phyloP scores from a whole-genome alignment of 768 basidiomycete species.

The Boletellus ananiceps region DNA sequence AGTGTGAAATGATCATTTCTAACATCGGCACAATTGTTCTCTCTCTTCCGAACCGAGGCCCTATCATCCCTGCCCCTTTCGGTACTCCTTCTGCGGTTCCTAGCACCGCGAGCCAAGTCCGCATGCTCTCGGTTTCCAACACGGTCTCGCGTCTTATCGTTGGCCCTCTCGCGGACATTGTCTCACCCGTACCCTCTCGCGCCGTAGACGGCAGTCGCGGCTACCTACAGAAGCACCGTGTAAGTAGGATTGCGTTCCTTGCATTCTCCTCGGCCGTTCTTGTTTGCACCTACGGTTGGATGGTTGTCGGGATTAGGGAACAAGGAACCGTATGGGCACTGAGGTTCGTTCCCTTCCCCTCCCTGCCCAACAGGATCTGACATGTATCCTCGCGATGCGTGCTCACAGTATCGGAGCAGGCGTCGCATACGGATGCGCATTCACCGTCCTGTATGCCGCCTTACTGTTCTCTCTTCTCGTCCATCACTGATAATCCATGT shows the following conservation, averaged over 20 bases:
- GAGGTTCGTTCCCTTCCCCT: conserved; percentile 41
- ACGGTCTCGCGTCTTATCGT: conserved; percentile 63
- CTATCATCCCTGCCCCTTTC: conserved; percentile 4
- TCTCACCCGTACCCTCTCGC: conserved; percentile 57
- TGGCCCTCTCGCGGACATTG: conserved; percentile 67
- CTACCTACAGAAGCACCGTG: conserved; percentile 40
- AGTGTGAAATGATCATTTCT: conserved; percentile 81
- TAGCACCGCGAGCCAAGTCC: conserved; percentile 61
- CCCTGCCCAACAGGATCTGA: background rate
- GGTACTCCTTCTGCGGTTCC: conserved; percentile 27
- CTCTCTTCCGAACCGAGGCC: conserved; percentile 44
- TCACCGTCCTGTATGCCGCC: conserved; percentile 61
- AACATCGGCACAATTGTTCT: conserved; percentile 76
- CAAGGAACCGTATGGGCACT: conserved; percentile 62
- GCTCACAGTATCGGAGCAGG: conserved; percentile 56
- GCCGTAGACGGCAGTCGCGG: conserved; percentile 29
- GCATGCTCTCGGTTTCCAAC: conserved; percentile 64
- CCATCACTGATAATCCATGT: background rate
- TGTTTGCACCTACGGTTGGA: conserved; percentile 51
- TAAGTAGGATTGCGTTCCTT: conserved; percentile 64
- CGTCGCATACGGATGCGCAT: conserved; percentile 62
- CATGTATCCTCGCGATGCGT: background rate
- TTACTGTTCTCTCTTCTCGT: background rate
- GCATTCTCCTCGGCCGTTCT: conserved; percentile 46
- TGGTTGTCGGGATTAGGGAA: conserved; percentile 42